Percentiles rank a stretch among this genome's conserved stretches.
phyloP scores from a whole-genome alignment of 345 rosid species.

The Melastoma malabathricum region DNA sequence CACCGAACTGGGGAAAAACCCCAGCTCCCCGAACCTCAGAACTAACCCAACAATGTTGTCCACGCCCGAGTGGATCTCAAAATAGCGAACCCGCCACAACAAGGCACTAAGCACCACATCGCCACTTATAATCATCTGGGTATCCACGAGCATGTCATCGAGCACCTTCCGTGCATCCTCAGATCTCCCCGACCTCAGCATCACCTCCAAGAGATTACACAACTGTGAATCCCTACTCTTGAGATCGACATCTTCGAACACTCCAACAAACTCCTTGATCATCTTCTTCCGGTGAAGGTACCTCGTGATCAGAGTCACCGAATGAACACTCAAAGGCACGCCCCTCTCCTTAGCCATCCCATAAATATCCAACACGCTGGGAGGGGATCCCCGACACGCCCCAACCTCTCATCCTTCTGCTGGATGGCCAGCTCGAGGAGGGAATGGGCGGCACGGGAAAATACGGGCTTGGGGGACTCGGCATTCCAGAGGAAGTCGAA shows the following conservation, averaged over 20 bases:
- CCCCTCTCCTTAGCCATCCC: constrained; percentile 33
- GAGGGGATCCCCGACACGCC: constrained; percentile 13
- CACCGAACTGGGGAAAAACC: constrained; percentile 33
- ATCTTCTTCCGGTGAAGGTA: constrained; percentile 32
- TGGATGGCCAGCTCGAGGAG: constrained; percentile 34
- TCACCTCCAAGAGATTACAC: constrained; percentile 23
- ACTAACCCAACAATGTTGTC: constrained; percentile 31
- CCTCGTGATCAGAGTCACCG: constrained; percentile 35
- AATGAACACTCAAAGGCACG: constrained; percentile 28
- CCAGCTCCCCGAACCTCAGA: constrained; percentile 26
- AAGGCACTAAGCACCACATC: constrained; percentile 5
- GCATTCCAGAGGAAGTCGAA: constrained; percentile 22
- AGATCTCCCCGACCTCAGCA: constrained; percentile 22
- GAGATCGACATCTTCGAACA: constrained; percentile 30
- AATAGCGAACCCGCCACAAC: constrained; percentile 10
- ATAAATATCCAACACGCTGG: constrained; percentile 18
- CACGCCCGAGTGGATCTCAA: not conserved
- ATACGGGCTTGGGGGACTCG: not conserved
- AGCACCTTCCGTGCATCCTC: constrained; percentile 59
- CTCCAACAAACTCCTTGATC: constrained; percentile 28
- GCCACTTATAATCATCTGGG: too few species aligned
- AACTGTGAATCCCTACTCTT: constrained; percentile 24
- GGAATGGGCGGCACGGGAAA: constrained; percentile 45
- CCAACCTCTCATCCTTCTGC: constrained; percentile 15
- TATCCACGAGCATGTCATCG: constrained; percentile 62